Conservation (phyloP, 2,329 filamentous ascomycete species). For the Colletotrichum tropicale region DNA sequence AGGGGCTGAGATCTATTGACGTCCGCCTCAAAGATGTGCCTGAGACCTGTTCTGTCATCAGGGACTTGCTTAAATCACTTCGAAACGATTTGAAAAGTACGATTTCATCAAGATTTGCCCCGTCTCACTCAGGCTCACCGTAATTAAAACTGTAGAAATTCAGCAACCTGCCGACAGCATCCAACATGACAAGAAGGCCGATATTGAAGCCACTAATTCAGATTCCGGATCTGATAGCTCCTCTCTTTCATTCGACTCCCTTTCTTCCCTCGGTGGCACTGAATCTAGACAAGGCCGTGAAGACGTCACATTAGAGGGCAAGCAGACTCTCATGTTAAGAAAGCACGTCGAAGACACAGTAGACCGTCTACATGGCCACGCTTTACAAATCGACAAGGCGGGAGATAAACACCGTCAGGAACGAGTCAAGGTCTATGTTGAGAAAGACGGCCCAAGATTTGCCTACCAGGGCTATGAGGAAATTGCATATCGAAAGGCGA, state of each 20-base stretch:
- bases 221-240: background rate
- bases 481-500: accelerated
- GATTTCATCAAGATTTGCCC: no score
- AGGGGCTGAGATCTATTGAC: background rate
- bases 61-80: background rate
- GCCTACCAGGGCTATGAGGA: background rate
- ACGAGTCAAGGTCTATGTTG: background rate
- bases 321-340: accelerated
- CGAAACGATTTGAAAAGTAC: background rate
- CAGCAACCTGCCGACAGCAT: no score
- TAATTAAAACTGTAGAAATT: no score
- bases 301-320: accelerated
- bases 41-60: background rate
- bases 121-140: no score
- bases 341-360: background rate
- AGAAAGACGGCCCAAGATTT: background rate
- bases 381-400: accelerated
- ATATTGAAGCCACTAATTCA: accelerated
- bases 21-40: background rate
- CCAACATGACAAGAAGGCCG: background rate
- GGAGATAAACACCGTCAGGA: background rate
- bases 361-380: background rate
- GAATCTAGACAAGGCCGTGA: accelerated
- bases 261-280: accelerated
- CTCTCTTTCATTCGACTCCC: background rate